These are phyloP conservation scores for Trifolium pratense DNA, from an alignment of 306 rosid genomes.

Conservation along the genomic window DNA sequence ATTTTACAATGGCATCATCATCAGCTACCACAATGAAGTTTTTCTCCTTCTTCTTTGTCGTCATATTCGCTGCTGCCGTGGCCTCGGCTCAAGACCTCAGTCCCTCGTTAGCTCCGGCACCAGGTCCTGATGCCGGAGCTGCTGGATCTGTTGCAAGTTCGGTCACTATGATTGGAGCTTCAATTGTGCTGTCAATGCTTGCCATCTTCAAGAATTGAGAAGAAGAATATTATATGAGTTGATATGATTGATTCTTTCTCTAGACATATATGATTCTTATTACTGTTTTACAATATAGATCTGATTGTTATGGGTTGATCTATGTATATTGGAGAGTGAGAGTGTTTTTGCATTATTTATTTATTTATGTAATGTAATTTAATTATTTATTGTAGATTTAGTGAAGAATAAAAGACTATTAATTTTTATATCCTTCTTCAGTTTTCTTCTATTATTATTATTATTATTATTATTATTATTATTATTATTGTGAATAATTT, in stretches of 20 bases:
- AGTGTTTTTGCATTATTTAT: neutral
- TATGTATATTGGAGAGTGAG: neutral
- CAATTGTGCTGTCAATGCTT: conserved; percentile 38
- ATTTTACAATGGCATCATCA: conserved; percentile 47
- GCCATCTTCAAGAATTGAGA: conserved; percentile 43
- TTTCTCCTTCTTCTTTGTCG: neutral
- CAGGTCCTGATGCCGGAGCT: conserved; percentile 7
- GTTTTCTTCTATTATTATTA: too few species aligned
- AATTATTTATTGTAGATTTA: conserved; percentile 1
- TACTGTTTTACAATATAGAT: neutral
- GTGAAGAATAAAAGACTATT: neutral
- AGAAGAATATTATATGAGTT: neutral
- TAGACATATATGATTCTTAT: neutral
- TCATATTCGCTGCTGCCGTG: conserved; percentile 38
- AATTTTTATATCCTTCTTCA: neutral
- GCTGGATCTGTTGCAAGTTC: conserved; percentile 34
- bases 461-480: too few species aligned
- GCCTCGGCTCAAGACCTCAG: conserved; percentile 46
- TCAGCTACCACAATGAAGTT: conserved; percentile 20
- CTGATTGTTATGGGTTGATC: neutral
- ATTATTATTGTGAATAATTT: too few species aligned
- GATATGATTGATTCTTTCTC: neutral
- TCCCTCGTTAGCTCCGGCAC: conserved; percentile 43
- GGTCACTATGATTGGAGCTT: conserved; percentile 45
- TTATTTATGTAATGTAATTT: neutral